These are phyloP conservation scores for Exophiala sideris DNA, from an alignment of 2,329 filamentous ascomycete species.

Conservation along the genomic window DNA sequence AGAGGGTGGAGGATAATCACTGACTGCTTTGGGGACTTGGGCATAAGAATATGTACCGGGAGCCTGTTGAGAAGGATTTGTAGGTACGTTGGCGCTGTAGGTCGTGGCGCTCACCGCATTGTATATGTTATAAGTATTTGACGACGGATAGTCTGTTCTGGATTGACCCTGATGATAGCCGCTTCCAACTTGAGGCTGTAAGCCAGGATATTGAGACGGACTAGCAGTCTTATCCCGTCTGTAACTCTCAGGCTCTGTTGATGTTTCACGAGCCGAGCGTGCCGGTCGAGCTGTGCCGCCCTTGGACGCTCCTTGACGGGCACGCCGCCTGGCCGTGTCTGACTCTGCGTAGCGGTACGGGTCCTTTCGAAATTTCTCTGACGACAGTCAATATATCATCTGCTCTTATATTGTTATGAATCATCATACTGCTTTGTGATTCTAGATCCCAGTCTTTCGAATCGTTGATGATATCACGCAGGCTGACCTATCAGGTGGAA, in stretches of 20 bases:
- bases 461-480: slow-evolving; percentile 24
- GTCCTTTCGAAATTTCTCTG: slow-evolving; percentile 18
- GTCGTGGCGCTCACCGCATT: slow-evolving; percentile 4
- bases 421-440: slow-evolving; percentile 19
- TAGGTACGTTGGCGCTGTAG: slow-evolving; percentile 7
- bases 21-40: neutral
- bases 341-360: slow-evolving; percentile 24
- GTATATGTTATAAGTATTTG: slow-evolving; percentile 8
- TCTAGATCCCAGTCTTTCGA: slow-evolving; percentile 25
- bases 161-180: slow-evolving; percentile 3
- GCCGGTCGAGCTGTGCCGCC: slow-evolving; percentile 15
- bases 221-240: slow-evolving; percentile 6
- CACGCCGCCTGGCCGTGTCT: slow-evolving; percentile 20
- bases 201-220: slow-evolving; percentile 10
- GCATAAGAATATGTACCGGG: slow-evolving; percentile 8
- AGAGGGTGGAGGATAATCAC: slow-evolving; percentile 11
- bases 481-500: slow-evolving; percentile 14
- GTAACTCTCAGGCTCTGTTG: slow-evolving; percentile 8
- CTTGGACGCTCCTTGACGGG: slow-evolving; percentile 17
- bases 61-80: slow-evolving; percentile 1
- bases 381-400: slow-evolving; percentile 8
- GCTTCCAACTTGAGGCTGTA: slow-evolving; percentile 8
- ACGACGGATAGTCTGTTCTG: slow-evolving; percentile 3
- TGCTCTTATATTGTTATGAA: neutral
- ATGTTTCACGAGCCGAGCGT: slow-evolving; percentile 7